Conservation (phyloP, 78 protist species). For the Pelomyxa schiedti region DNA sequence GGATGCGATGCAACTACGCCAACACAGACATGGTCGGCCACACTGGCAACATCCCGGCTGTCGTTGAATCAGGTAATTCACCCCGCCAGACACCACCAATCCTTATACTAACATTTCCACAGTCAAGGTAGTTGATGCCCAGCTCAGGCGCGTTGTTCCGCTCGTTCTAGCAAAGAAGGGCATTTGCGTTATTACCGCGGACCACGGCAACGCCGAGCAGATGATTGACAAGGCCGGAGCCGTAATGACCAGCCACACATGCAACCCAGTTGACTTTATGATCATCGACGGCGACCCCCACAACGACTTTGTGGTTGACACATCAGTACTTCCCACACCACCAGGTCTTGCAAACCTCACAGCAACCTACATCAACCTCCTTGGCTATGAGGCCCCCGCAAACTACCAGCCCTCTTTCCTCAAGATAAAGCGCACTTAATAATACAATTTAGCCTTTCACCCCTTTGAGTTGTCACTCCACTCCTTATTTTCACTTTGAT, state of each 20-base stretch:
- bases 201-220: conserved; percentile 63
- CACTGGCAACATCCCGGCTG: conserved; percentile 40
- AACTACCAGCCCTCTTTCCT: conserved; percentile 5
- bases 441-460: too few relatives aligned
- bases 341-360: conserved; percentile 44
- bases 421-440: too few relatives aligned
- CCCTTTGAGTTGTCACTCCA: background rate
- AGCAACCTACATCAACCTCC: conserved; percentile 27
- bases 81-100: too few relatives aligned
- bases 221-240: conserved; percentile 8
- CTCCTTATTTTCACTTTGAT: background rate
- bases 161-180: conserved; percentile 7
- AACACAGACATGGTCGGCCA: conserved; percentile 69
- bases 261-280: conserved; percentile 7
- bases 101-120: too few relatives aligned
- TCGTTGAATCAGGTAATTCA: too few relatives aligned
- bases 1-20: conserved; percentile 44
- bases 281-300: background rate
- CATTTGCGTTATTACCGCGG: conserved; percentile 29
- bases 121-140: conserved; percentile 15
- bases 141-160: background rate
- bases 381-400: conserved; percentile 21
- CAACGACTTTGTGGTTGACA: background rate
- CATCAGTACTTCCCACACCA: background rate
- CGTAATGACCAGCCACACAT: conserved; percentile 22